Evolutionary conservation across 352 stramenopile genomes (phyloP).

Genomic region (Hyaloperonospora brassicae): DNA sequence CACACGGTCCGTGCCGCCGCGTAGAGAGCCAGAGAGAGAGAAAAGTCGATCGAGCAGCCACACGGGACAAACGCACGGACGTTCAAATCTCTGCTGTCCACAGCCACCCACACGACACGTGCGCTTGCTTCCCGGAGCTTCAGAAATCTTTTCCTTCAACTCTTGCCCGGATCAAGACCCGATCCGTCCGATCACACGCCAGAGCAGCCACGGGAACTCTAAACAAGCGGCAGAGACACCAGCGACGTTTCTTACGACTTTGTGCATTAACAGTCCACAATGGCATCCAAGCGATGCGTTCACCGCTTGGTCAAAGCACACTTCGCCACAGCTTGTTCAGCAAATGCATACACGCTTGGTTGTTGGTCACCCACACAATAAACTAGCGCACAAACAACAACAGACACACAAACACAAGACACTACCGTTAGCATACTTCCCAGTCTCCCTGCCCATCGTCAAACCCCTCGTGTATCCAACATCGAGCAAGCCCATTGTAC

Average conservation of each 20-base stretch:
- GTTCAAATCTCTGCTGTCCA: too few relatives aligned
- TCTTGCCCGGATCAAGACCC: conserved; percentile 5
- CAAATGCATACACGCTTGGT: conserved; percentile 92
- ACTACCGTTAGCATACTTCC: conserved; percentile 10
- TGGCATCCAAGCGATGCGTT: conserved; percentile 3
- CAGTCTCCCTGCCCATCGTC: not conserved
- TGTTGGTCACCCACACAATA: conserved; percentile 94
- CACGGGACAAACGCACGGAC: too few relatives aligned
- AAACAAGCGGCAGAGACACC: conserved; percentile 9
- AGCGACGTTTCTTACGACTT: conserved; percentile 17
- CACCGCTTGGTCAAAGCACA: conserved; percentile 53
- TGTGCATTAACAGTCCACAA: conserved; percentile 24
- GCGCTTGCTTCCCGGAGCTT: conserved; percentile 1
- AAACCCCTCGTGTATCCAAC: not conserved
- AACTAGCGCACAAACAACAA: conserved; percentile 46
- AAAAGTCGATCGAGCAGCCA: too few relatives aligned
- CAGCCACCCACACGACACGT: too few relatives aligned
- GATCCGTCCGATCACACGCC: conserved; percentile 7
- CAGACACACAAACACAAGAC: conserved; percentile 1
- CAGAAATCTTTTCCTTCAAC: conserved; percentile 11
- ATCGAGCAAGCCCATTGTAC: conserved; percentile 4
- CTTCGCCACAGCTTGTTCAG: conserved; percentile 94
- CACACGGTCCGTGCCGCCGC: conserved; percentile 1
- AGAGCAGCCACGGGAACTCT: conserved; percentile 10
- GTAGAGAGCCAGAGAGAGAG: conserved; percentile 11